Percentiles rank a stretch among this genome's conserved stretches.
These are phyloP conservation scores for Vigna reflexopilosa DNA, from an alignment of 306 rosid species.

Conservation along the genomic window DNA sequence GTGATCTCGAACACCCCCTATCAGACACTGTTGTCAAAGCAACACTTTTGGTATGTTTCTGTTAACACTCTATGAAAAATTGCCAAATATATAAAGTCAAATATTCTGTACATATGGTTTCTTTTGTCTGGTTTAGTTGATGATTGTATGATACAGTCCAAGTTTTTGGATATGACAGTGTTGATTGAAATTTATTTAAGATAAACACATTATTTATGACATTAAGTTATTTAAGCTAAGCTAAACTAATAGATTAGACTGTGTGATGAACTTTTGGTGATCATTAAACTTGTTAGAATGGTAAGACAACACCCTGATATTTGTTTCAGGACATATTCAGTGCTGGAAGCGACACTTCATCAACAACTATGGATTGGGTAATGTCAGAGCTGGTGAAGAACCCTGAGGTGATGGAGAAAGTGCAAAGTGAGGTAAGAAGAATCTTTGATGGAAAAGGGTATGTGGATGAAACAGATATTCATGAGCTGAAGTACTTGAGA, in stretches of 20 bases:
- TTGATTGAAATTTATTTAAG: no score
- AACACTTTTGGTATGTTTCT: conserved; percentile 37
- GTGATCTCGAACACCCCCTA: conserved; percentile 36
- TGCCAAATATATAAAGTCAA: not conserved
- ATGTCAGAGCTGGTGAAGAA: conserved; percentile 52
- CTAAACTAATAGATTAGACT: not conserved
- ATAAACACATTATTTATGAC: no score
- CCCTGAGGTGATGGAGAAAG: conserved; percentile 43
- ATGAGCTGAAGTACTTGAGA: conserved; percentile 43
- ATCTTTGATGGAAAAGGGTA: conserved; percentile 37
- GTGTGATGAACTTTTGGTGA: not conserved
- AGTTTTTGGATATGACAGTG: not conserved
- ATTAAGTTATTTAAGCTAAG: not conserved
- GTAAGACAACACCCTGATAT: conserved; percentile 2
- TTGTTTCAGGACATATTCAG: conserved; percentile 45
- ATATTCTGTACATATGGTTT: not conserved
- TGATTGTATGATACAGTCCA: not conserved
- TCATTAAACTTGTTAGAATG: not conserved
- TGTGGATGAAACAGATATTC: conserved; percentile 39
- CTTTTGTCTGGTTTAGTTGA: not conserved
- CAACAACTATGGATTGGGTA: conserved; percentile 40
- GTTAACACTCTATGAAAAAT: not conserved
- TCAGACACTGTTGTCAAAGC: conserved; percentile 44
- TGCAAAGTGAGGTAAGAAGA: conserved; percentile 46
- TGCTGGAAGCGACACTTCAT: conserved; percentile 48